A percentile compares a stretch with the other conserved stretches of the same genome.
Evolutionary conservation across 495 filamentous ascomycete genomes (phyloP).

Genomic region (Entonaema liquescens): DNA sequence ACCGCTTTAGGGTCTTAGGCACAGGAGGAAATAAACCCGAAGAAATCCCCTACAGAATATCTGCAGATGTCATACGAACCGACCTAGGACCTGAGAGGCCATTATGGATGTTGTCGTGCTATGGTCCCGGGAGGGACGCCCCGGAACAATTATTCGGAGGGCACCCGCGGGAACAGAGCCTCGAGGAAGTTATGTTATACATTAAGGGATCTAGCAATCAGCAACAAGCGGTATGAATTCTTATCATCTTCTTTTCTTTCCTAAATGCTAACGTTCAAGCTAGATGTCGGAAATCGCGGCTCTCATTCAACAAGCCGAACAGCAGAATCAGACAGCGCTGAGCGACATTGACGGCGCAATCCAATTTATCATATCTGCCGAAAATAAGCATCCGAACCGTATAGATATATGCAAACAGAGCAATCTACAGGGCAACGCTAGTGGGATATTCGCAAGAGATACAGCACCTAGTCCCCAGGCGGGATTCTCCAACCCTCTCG

Average conservation of each 20-base stretch:
- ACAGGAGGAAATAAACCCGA: constrained; percentile 20
- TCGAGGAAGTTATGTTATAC: constrained; percentile 79
- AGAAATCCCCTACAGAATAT: constrained; percentile 59
- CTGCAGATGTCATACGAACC: constrained; percentile 61
- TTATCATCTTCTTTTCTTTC: not conserved
- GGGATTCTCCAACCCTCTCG: constrained; percentile 38
- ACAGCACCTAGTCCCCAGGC: constrained; percentile 21
- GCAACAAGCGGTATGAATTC: constrained; percentile 63
- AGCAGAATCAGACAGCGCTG: constrained; percentile 73
- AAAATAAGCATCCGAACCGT: constrained; percentile 81
- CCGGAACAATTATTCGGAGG: constrained; percentile 85
- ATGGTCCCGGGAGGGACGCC: constrained; percentile 74
- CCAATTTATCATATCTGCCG: constrained; percentile 72
- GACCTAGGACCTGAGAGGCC: constrained; percentile 78
- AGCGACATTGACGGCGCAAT: constrained; percentile 75
- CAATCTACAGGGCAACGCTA: constrained; percentile 47
- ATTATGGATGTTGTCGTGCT: constrained; percentile 84
- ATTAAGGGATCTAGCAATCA: constrained; percentile 71
- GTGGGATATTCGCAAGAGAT: constrained; percentile 41
- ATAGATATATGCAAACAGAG: constrained; percentile 69
- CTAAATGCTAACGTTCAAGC: constrained; percentile 15
- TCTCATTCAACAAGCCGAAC: constrained; percentile 66
- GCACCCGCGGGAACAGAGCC: constrained; percentile 78
- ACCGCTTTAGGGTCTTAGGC: constrained; percentile 50
- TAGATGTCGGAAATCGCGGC: constrained; percentile 68